phyloP scores from a whole-genome alignment of 2,329 filamentous ascomycete genomes.

The Septoria linicola region DNA sequence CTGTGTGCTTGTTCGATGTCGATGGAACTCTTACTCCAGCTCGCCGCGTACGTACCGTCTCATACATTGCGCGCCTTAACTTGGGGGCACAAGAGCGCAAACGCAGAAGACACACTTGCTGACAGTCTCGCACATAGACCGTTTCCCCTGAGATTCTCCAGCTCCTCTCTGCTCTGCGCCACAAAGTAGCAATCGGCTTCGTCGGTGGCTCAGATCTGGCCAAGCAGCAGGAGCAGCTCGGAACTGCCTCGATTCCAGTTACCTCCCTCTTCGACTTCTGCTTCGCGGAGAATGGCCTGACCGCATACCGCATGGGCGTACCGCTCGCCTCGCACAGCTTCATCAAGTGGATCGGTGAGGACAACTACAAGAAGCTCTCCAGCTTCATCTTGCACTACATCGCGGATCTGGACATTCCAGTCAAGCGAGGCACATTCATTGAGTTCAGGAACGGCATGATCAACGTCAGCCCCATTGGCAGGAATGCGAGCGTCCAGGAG shows the following conservation, averaged over 20 bases:
- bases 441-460: constrained; percentile 93
- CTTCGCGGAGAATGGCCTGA: constrained; percentile 96
- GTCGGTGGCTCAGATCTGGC: constrained; percentile 87
- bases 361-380: constrained; percentile 74
- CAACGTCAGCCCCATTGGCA: constrained; percentile 78
- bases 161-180: constrained; percentile 74
- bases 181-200: constrained; percentile 85
- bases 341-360: constrained; percentile 88
- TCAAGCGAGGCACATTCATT: constrained; percentile 81
- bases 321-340: constrained; percentile 77
- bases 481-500: constrained; percentile 81
- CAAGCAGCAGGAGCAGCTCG: constrained; percentile 97
- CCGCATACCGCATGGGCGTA: constrained; percentile 79
- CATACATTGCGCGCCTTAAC: no score
- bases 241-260: constrained; percentile 65
- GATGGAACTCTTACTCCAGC: constrained; percentile 87
- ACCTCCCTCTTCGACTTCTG: constrained; percentile 92
- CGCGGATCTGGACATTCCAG: constrained; percentile 76
- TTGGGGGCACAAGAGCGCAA: no score
- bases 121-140: constrained; percentile 23
- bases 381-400: constrained; percentile 78
- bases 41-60: constrained; percentile 68
- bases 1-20: constrained; percentile 93
- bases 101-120: no score
- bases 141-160: constrained; percentile 79